Base-by-base conservation (phyloP, 2,329 filamentous ascomycete species). In the Penicillium oxalicum region DNA sequence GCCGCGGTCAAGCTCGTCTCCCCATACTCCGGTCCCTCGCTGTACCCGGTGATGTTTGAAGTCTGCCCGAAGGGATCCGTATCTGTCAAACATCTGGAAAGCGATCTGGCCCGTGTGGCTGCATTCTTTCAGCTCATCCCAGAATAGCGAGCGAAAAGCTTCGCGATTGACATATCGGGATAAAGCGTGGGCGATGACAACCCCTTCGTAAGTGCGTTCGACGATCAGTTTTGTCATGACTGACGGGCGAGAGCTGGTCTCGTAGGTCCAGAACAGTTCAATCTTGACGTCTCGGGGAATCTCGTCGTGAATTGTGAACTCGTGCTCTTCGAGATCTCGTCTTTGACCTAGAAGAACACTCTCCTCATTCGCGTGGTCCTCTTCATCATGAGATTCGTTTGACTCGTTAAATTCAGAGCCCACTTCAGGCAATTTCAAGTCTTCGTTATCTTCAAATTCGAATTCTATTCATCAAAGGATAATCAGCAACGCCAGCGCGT, bases 51-150 rank as follows among this genome's bases (percentile, higher is more conserved):
- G 66, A 9, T 59, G 46, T 37, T 63, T 62, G 48, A 63, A 66
- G 40, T 69, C 63, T 25, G 51, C 32, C 38, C 62, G 64, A 25
- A 73, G 55, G 44, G 58, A 58, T 38, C 69, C 70, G 48, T 71
- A 72, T 25, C 64, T 56, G 49, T 72, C 64, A 49, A 72, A 70
- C 4, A 73, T 44, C 7, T 62, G 51, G 48, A 70, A 53, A 11
- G 63, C 68, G n/a, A 73, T 48, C 12, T 51, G 32, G 40, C 60
- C 59, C 13, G 60, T 57, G 33, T 66, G 64, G 37, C 57, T 57
- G 27, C 54, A 53, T 45, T 50, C 53, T 45, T 71, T 64, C 63
- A 72, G 70, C 3, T 62, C 47, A 27, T 51, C 37, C 59, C 62
- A 67, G 54, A 71, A 71, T 56, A 57, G 12, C 33, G 39, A 32